Evolutionary conservation across 164 flowering plant genomes (phyloP).

Genomic region (Hamamelis virginiana): DNA sequence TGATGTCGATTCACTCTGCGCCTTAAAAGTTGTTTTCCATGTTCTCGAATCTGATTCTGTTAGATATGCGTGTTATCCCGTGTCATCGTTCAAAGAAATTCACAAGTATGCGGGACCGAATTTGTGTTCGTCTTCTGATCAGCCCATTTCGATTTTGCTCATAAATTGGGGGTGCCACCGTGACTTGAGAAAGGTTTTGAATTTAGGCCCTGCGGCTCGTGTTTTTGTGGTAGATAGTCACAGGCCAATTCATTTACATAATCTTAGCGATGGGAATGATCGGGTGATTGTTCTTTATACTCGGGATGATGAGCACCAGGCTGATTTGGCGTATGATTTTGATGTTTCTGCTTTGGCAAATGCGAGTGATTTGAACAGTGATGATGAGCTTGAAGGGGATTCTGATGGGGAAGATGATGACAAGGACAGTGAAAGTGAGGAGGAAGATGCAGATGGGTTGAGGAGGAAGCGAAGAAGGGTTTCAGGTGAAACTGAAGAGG

Average conservation of each 20-base stretch:
- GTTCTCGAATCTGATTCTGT: conserved; percentile 76
- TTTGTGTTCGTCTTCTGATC: conserved; percentile 34
- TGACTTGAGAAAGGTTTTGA: conserved; percentile 55
- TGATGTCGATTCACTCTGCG: conserved; percentile 85
- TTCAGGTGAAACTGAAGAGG: conserved; percentile 39
- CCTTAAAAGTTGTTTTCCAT: conserved; percentile 65
- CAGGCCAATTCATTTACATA: conserved; percentile 86
- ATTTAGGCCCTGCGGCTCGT: conserved; percentile 50
- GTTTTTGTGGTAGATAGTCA: conserved; percentile 92
- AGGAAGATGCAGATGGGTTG: conserved; percentile 35
- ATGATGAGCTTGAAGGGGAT: conserved; percentile 55
- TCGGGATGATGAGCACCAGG: conserved; percentile 69
- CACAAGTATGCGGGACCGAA: conserved; percentile 55
- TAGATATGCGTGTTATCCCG: conserved; percentile 79
- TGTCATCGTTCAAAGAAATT: conserved; percentile 76
- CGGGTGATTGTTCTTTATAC: conserved; percentile 74
- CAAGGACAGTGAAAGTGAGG: conserved; percentile 51
- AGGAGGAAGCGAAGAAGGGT: conserved; percentile 54
- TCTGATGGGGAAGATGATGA: conserved; percentile 45
- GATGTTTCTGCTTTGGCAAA: conserved; percentile 69
- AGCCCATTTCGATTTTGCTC: conserved; percentile 60
- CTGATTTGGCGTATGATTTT: conserved; percentile 82
- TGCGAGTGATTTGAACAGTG: conserved; percentile 60
- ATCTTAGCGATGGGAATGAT: conserved; percentile 63
- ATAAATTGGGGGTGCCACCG: conserved; percentile 95